Percentiles rank a stretch among this genome's conserved stretches.
Conservation (phyloP, 352 stramenopile genomes). For the Phytophthora litchii region DNA sequence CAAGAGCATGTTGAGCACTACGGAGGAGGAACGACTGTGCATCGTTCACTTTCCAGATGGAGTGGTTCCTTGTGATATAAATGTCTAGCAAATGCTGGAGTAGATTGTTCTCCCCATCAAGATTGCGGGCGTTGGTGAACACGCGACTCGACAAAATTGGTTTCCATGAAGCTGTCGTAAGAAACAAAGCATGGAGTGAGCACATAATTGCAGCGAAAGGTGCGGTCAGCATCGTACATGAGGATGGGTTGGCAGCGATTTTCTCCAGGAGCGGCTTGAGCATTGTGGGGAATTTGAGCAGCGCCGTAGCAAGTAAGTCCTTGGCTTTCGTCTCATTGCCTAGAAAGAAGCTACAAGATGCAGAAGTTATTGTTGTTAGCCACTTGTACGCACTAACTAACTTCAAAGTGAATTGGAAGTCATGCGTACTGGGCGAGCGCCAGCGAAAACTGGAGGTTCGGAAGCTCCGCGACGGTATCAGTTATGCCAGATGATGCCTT, state of each 20-base stretch:
- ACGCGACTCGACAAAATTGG: constrained; percentile 72
- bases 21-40: constrained; percentile 72
- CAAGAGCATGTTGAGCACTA: constrained; percentile 68
- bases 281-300: constrained; percentile 74
- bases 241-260: constrained; percentile 69
- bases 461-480: constrained; percentile 56
- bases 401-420: neutral
- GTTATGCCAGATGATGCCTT: constrained; percentile 15
- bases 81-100: constrained; percentile 82
- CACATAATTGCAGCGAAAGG: constrained; percentile 1
- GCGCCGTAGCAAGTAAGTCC: constrained; percentile 57
- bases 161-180: constrained; percentile 62
- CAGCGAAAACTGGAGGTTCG: constrained; percentile 79
- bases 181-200: neutral
- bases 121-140: constrained; percentile 73
- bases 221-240: constrained; percentile 40
- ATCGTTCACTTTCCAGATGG: constrained; percentile 86
- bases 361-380: constrained; percentile 1
- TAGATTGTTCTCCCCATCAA: constrained; percentile 58
- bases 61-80: constrained; percentile 79
- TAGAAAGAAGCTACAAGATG: constrained; percentile 59
- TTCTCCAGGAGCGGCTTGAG: constrained; percentile 80
- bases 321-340: constrained; percentile 64
- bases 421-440: constrained; percentile 68
- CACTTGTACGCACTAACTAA: too few relatives aligned